A percentile compares a stretch with the other conserved stretches of the same genome.
Conservation (phyloP, 2,329 filamentous ascomycete species). For the Cladosporium sp. region DNA sequence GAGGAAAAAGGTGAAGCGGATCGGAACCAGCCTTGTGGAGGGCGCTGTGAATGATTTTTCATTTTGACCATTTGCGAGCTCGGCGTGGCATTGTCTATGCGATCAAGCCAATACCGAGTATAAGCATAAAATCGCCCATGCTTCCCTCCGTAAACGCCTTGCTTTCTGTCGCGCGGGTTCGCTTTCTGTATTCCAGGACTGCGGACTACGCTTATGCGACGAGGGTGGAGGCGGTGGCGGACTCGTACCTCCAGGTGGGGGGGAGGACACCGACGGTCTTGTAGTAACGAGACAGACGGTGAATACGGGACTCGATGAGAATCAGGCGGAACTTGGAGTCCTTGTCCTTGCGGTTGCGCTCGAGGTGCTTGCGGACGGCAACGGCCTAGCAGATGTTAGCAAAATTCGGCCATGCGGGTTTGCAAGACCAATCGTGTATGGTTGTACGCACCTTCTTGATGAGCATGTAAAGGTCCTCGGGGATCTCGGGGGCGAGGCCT, state of each 20-base stretch:
- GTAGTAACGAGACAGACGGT: constrained; percentile 99
- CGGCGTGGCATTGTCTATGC: constrained; percentile 19
- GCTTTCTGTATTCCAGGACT: constrained; percentile 18
- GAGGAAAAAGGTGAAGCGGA: neutral
- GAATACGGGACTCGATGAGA: constrained; percentile 99
- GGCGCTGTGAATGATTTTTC: constrained; percentile 22
- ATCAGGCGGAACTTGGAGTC: constrained; percentile 99
- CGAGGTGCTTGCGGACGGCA: constrained; percentile 99
- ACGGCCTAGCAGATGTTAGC: constrained; percentile 65
- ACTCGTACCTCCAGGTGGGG: constrained; percentile 99
- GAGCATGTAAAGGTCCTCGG: constrained; percentile 99
- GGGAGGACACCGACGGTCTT: constrained; percentile 85
- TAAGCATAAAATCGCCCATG: constrained; percentile 22
- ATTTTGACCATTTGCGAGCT: constrained; percentile 21
- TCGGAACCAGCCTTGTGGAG: constrained; percentile 20
- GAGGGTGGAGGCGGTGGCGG: constrained; percentile 89
- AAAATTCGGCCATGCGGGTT: constrained; percentile 19
- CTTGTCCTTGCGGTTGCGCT: constrained; percentile 99
- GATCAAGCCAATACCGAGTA: constrained; percentile 17
- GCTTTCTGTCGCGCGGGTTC: constrained; percentile 10
- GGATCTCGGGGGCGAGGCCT: constrained; percentile 98
- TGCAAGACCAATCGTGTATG: constrained; percentile 11
- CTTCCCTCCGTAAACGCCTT: constrained; percentile 18
- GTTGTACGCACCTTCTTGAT: constrained; percentile 88
- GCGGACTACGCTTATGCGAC: constrained; percentile 69